A percentile compares a stretch with the other conserved stretches of the same genome.
Evolutionary conservation across 495 filamentous ascomycete species (phyloP).

Genomic region (Penicillium nucicola): DNA sequence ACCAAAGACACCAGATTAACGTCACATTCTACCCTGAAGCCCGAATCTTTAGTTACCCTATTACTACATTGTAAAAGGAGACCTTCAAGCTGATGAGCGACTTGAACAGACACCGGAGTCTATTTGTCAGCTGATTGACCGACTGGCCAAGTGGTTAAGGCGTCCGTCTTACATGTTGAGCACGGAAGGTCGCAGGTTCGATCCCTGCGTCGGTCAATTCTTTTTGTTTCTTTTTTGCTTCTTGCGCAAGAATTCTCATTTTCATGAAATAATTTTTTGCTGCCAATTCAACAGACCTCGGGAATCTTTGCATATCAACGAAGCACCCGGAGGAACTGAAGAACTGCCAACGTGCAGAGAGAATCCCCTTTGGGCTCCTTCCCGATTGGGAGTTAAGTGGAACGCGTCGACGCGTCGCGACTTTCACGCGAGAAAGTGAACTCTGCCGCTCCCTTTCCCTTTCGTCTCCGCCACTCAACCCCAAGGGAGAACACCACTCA

Average conservation of each 20-base stretch:
- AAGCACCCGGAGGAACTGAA: too few species aligned
- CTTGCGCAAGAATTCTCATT: too few species aligned
- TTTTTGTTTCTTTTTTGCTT: slow-evolving; percentile 1
- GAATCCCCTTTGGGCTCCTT: not conserved
- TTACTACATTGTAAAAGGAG: too few species aligned
- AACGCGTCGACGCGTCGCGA: slow-evolving; percentile 33
- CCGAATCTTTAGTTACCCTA: too few species aligned
- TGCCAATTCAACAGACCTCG: too few species aligned
- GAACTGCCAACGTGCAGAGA: too few species aligned
- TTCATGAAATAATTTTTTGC: too few species aligned
- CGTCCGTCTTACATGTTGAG: slow-evolving; percentile 6
- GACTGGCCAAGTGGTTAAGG: slow-evolving; percentile 9
- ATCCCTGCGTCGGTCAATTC: slow-evolving; percentile 6
- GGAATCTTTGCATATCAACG: too few species aligned
- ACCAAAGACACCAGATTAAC: too few species aligned
- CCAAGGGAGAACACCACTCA: slow-evolving; percentile 5
- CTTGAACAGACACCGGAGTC: too few species aligned
- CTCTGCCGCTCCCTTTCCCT: slow-evolving; percentile 19
- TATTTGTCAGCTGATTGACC: not conserved
- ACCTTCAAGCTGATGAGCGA: too few species aligned
- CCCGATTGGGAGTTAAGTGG: slow-evolving; percentile 36
- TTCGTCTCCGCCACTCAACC: slow-evolving; percentile 13
- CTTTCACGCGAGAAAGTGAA: slow-evolving; percentile 16
- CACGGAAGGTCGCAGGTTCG: slow-evolving; percentile 8
- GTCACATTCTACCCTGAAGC: too few species aligned